Evolutionary conservation across 2,329 filamentous ascomycete species (phyloP).

Genomic region (Beauveria brongniartii): DNA sequence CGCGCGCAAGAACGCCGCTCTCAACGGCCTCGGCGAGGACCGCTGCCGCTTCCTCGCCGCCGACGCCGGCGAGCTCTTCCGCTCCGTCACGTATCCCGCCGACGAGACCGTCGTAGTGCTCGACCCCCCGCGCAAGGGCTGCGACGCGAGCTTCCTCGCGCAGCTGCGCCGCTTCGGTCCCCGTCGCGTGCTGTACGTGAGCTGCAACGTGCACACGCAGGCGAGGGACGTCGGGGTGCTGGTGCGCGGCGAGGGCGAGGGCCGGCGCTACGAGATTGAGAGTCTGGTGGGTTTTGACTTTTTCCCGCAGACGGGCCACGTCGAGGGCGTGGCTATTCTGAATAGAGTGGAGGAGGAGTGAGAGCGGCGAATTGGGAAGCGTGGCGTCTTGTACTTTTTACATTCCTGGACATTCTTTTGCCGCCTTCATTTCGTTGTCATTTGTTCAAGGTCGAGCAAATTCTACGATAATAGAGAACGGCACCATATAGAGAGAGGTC

Average conservation of each 20-base stretch:
- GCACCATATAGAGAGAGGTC: no score
- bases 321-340: slow-evolving; percentile 59
- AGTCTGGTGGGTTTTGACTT: slow-evolving; percentile 92
- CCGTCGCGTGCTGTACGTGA: slow-evolving; percentile 80
- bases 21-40: slow-evolving; percentile 60
- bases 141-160: slow-evolving; percentile 72
- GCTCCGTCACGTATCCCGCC: slow-evolving; percentile 60
- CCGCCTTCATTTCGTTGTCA: neutral
- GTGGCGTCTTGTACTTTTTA: neutral
- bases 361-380: neutral
- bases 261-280: slow-evolving; percentile 71
- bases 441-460: no score
- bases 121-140: slow-evolving; percentile 94
- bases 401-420: neutral
- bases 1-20: slow-evolving; percentile 67
- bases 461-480: no score
- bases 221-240: slow-evolving; percentile 85
- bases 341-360: slow-evolving; percentile 45
- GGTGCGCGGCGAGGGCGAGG: slow-evolving; percentile 55
- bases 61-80: slow-evolving; percentile 78
- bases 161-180: slow-evolving; percentile 77
- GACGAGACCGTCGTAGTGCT: slow-evolving; percentile 89
- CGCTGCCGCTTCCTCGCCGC: slow-evolving; percentile 82
- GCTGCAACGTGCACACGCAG: slow-evolving; percentile 97
- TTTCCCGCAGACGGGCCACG: slow-evolving; percentile 78